Evolutionary conservation across 2,329 filamentous ascomycete genomes (phyloP).

Genomic region (Trichoderma citrinoviride): DNA sequence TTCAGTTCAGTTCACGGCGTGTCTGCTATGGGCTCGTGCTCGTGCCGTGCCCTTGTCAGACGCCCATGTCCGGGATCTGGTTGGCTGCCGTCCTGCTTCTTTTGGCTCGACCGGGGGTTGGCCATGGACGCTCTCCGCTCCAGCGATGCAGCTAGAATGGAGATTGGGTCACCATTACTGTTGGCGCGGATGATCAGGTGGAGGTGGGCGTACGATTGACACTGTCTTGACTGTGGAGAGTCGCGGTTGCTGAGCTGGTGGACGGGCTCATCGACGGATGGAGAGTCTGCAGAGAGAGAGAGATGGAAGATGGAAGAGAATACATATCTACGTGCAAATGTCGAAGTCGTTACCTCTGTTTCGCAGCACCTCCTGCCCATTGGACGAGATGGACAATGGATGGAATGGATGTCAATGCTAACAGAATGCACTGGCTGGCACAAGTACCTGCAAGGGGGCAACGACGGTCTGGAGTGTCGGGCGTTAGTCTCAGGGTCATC

Average conservation of each 20-base stretch:
- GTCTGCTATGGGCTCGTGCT: slow-evolving; percentile 12
- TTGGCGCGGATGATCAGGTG: neutral
- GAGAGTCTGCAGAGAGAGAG: no score
- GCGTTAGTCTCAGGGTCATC: slow-evolving; percentile 1
- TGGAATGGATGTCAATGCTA: neutral
- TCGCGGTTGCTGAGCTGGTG: no score
- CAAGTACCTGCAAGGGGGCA: neutral
- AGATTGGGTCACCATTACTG: neutral
- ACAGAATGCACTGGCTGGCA: neutral
- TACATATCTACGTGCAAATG: neutral
- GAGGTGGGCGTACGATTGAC: neutral
- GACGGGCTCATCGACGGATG: no score
- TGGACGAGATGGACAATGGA: no score
- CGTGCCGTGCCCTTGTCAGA: neutral
- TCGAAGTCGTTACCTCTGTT: no score
- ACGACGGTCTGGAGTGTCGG: neutral
- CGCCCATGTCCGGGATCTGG: slow-evolving; percentile 15
- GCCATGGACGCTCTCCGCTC: neutral
- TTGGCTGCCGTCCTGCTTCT: neutral
- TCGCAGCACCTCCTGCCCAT: no score
- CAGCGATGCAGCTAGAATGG: slow-evolving; percentile 15
- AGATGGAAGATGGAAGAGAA: neutral
- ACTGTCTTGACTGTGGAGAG: no score
- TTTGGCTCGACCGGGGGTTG: neutral
- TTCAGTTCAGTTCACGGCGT: neutral